Base-by-base conservation (phyloP, 2,329 filamentous ascomycete species). In the Scolecobasidium constrictum region DNA sequence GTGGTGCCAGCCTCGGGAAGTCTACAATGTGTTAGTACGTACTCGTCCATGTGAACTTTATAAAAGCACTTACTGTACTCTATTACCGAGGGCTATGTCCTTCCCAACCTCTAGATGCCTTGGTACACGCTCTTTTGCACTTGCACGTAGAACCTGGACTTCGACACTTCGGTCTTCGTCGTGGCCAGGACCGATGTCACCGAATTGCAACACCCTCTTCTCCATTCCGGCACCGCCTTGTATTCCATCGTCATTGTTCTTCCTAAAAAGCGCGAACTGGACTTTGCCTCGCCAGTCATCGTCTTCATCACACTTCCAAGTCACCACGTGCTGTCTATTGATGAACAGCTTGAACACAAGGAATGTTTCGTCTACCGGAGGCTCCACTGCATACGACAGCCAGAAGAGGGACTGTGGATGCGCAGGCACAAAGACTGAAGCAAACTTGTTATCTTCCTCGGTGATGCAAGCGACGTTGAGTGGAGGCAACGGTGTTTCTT, bases 341-440 rank as follows among this genome's bases (percentile, higher is more conserved):
- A 67, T 52, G 47, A 61, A 62, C 21, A 70, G 52, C 50, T 70
- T 70, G 60, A 71, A 71, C 46, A 67, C 60, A 45, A 63, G 67
- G 47, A 55, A 45, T 17, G 35, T n/a, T 26, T 34, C 35, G 6
- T 38, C 19, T 9, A 4, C 13, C 13, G 40, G 40, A 15, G 42
- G 35, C 9, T 39, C 23, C 16, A 39, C 35, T 2, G n/a, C 18
- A 35, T 44, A 44, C 3, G 35, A 40, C 15, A 44, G 15, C 42
- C 42, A 44, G 35, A 44, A 44, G 17, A 42, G 42, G 13, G 21
- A 18, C 18, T 44, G 35, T 12, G 42, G 35, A 20, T 18, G 18
- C 16, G 26, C 35, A n/a, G 42, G 42, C 3, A 44, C 19, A 16
- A 38, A 40, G n/a, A 40, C 42, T 20, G 42, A 40, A 18, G 36